Percentiles rank a stretch among this genome's conserved stretches.
Conservation (phyloP, 768 basidiomycete species). For the Heimioporus sp. region DNA sequence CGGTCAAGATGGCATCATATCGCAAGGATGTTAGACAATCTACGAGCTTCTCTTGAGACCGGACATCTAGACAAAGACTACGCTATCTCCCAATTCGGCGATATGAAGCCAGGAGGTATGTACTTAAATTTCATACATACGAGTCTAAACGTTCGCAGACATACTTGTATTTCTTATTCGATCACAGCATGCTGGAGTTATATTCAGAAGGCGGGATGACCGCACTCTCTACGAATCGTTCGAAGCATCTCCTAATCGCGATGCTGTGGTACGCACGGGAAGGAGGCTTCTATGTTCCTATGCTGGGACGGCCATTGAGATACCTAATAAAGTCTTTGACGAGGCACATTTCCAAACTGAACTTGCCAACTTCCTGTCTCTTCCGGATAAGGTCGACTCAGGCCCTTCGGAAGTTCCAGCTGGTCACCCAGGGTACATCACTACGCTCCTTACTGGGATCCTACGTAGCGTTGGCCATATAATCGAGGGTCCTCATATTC, state of each 20-base stretch:
- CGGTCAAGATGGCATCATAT: constrained; percentile 2
- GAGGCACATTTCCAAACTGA: neutral
- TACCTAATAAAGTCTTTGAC: constrained; percentile 19
- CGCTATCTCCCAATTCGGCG: neutral
- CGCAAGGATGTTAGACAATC: constrained; percentile 3
- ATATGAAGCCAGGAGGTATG: neutral
- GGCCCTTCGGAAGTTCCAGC: neutral
- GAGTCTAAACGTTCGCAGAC: constrained; percentile 22
- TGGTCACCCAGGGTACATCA: neutral
- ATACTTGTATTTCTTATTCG: constrained; percentile 35
- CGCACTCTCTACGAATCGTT: constrained; percentile 39
- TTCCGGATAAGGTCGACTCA: neutral
- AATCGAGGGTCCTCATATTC: neutral
- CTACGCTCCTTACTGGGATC: neutral
- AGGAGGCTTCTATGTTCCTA: constrained; percentile 25
- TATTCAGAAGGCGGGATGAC: constrained; percentile 27
- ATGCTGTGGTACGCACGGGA: neutral
- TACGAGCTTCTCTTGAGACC: neutral
- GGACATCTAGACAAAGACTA: neutral
- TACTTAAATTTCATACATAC: too few species aligned
- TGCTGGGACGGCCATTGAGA: constrained; percentile 37
- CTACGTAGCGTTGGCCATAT: neutral
- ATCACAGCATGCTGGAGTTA: constrained; percentile 12
- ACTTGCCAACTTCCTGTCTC: neutral
- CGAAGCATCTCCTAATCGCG: constrained; percentile 34